Conservation (phyloP, 805 yeast species). For the Starmerella floris region DNA sequence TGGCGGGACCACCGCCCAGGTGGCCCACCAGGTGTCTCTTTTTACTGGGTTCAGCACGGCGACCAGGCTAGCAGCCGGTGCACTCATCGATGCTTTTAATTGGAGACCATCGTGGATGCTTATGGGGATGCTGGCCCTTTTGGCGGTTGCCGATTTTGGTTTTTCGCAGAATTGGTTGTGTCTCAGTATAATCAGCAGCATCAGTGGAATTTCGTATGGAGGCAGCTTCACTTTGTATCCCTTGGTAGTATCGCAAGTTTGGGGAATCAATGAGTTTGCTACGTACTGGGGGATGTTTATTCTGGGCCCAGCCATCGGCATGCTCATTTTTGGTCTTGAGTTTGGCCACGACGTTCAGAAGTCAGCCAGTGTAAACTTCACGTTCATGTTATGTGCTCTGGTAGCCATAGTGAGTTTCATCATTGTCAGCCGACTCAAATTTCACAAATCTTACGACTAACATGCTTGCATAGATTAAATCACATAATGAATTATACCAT, state of each 20-base stretch:
- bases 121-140: constrained; percentile 26
- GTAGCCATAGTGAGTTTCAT: constrained; percentile 9
- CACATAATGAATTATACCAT: too few relatives aligned
- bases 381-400: constrained; percentile 13
- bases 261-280: constrained; percentile 83
- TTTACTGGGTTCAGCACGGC: constrained; percentile 58
- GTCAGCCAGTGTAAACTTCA: constrained; percentile 5
- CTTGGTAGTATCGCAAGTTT: constrained; percentile 63
- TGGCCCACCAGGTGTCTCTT: constrained; percentile 36
- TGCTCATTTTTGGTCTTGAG: constrained; percentile 50
- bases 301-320: constrained; percentile 77
- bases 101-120: constrained; percentile 24
- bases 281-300: constrained; percentile 86
- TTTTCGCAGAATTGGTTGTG: constrained; percentile 29
- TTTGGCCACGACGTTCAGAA: constrained; percentile 54
- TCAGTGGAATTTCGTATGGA: constrained; percentile 66
- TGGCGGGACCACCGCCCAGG: constrained; percentile 17
- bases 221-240: constrained; percentile 79
- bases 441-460: constrained; percentile 1
- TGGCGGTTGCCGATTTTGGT: constrained; percentile 19
- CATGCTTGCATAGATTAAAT: neutral
- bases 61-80: constrained; percentile 55
- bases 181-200: constrained; percentile 29
- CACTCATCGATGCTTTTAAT: constrained; percentile 48
- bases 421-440: constrained; percentile 7